phyloP scores from a whole-genome alignment of 805 yeast species.

The Ogataea kodamae region DNA sequence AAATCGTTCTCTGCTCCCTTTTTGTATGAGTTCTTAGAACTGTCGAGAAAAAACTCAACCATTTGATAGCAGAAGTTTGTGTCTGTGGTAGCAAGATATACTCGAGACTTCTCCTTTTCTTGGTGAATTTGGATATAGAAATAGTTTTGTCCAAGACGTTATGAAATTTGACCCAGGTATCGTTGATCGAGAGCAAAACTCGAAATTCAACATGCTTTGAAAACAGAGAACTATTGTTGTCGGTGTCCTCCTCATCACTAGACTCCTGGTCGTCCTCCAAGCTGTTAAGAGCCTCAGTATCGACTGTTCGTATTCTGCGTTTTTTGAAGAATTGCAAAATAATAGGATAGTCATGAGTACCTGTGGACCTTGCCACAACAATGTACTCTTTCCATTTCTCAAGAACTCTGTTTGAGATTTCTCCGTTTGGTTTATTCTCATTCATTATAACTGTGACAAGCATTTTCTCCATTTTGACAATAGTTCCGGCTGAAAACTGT shows the following conservation, averaged over 20 bases:
- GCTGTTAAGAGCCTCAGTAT: conserved; percentile 10
- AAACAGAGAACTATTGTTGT: conserved; percentile 1
- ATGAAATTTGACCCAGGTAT: conserved; percentile 48
- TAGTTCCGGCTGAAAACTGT: conserved; percentile 50
- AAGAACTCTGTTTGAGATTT: conserved; percentile 48
- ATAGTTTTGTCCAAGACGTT: conserved; percentile 70
- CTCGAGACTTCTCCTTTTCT: conserved; percentile 11
- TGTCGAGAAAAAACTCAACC: conserved; percentile 58
- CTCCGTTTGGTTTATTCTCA: conserved; percentile 27
- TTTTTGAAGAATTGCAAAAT: conserved; percentile 59
- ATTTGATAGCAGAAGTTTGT: conserved; percentile 50
- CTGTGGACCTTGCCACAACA: conserved; percentile 67
- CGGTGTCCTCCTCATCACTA: conserved; percentile 11
- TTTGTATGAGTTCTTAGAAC: conserved; percentile 35
- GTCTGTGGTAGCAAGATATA: conserved; percentile 58
- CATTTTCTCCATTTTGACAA: conserved; percentile 64
- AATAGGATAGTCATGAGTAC: conserved; percentile 48
- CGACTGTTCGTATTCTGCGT: conserved; percentile 34
- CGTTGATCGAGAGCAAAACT: conserved; percentile 19
- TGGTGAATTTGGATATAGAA: conserved; percentile 38
- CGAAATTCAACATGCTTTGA: conserved; percentile 18
- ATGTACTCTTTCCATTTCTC: conserved; percentile 81
- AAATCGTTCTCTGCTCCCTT: conserved; percentile 13
- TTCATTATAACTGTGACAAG: conserved; percentile 52
- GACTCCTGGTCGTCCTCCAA: conserved; percentile 11